phyloP scores from a whole-genome alignment of 2,329 filamentous ascomycete genomes.

The Purpureocillium takamizusanense region DNA sequence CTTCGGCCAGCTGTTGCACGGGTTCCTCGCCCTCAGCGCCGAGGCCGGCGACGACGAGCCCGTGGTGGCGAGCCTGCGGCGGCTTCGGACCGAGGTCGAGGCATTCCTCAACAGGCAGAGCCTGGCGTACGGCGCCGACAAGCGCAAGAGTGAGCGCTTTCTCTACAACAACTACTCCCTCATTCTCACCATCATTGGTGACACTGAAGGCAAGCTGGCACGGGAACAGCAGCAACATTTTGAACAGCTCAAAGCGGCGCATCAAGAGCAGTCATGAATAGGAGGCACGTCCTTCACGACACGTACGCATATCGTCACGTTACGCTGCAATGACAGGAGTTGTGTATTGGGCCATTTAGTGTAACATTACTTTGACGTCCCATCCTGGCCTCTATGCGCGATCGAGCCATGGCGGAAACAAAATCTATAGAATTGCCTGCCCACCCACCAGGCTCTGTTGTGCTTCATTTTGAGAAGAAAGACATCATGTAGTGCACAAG shows the following conservation, averaged over 20 bases:
- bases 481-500: slow-evolving; percentile 16
- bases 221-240: slow-evolving; percentile 70
- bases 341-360: too few species aligned
- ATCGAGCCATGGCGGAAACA: too few species aligned
- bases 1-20: slow-evolving; percentile 88
- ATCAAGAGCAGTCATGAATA: slow-evolving; percentile 34
- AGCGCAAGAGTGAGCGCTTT: slow-evolving; percentile 76
- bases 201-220: slow-evolving; percentile 63
- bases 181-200: slow-evolving; percentile 84
- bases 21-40: slow-evolving; percentile 72
- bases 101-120: slow-evolving; percentile 71
- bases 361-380: too few species aligned
- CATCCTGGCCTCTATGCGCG: too few species aligned
- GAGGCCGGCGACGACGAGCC: slow-evolving; percentile 94
- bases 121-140: slow-evolving; percentile 62
- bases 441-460: not conserved
- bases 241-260: slow-evolving; percentile 52
- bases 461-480: slow-evolving; percentile 12
- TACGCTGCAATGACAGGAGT: too few species aligned
- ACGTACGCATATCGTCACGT: too few species aligned
- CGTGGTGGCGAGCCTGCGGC: slow-evolving; percentile 68
- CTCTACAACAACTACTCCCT: slow-evolving; percentile 94
- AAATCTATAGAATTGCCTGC: too few species aligned
- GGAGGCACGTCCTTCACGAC: too few species aligned
- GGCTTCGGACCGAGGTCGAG: slow-evolving; percentile 75